Conservation (phyloP, 2,329 filamentous ascomycete genomes). For the Massarina eburnea region DNA sequence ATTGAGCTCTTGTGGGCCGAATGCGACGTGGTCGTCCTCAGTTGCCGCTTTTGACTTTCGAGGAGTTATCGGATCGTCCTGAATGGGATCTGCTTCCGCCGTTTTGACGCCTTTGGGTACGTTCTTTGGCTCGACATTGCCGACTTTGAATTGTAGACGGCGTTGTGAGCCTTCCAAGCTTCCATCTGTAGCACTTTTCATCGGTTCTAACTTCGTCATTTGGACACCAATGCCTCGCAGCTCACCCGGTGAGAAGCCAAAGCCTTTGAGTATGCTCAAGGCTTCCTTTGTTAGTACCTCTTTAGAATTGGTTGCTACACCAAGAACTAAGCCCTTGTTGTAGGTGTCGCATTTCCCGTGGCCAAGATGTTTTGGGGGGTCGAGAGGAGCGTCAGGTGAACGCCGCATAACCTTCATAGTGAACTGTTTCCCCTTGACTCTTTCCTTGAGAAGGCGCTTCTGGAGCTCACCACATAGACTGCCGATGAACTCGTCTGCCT, state of each 20-base stretch:
- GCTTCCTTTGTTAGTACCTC: slow-evolving; percentile 77
- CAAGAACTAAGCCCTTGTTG: slow-evolving; percentile 83
- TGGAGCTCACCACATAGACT: slow-evolving; percentile 85
- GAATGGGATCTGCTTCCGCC: slow-evolving; percentile 46
- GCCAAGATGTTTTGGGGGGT: slow-evolving; percentile 89
- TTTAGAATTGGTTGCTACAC: slow-evolving; percentile 77
- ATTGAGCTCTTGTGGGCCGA: slow-evolving; percentile 42
- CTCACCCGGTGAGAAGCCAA: slow-evolving; percentile 85
- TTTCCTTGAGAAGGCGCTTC: slow-evolving; percentile 75
- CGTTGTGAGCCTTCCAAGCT: slow-evolving; percentile 73
- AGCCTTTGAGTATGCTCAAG: slow-evolving; percentile 78
- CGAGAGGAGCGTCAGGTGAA: slow-evolving; percentile 80
- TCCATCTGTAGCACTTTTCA: slow-evolving; percentile 62
- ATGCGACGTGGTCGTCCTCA: slow-evolving; percentile 37
- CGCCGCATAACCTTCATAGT: slow-evolving; percentile 95
- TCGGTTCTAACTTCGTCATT: slow-evolving; percentile 85
- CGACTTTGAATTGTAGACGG: slow-evolving; percentile 70
- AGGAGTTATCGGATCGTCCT: slow-evolving; percentile 49
- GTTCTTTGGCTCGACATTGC: slow-evolving; percentile 33
- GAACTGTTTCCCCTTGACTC: slow-evolving; percentile 82
- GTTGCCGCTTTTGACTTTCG: slow-evolving; percentile 29
- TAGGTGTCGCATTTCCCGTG: slow-evolving; percentile 94
- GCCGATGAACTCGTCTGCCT: slow-evolving; percentile 88
- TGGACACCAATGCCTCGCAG: slow-evolving; percentile 90
- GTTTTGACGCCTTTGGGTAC: slow-evolving; percentile 14